These are phyloP conservation scores for Pythium utonaiense DNA, from an alignment of 352 stramenopile species.

Conservation along the genomic window DNA sequence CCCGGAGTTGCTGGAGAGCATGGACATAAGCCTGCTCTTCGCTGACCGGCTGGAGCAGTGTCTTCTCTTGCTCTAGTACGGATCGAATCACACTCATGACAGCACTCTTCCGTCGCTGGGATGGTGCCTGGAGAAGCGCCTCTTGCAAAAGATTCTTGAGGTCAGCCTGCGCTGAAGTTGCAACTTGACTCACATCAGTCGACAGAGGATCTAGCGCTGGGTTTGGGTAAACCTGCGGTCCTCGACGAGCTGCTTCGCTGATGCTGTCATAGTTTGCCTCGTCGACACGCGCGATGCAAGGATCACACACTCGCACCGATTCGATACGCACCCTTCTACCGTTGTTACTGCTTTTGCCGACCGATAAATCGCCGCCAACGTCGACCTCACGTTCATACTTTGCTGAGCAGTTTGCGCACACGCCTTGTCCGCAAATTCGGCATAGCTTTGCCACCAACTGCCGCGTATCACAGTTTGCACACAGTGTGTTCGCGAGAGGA, in stretches of 20 bases:
- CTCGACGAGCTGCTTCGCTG: slow-evolving; percentile 16
- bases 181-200: slow-evolving; percentile 18
- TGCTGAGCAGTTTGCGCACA: slow-evolving; percentile 46
- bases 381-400: slow-evolving; percentile 27
- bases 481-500: slow-evolving; percentile 38
- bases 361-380: no score
- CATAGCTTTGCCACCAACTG: slow-evolving; percentile 40
- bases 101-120: slow-evolving; percentile 28
- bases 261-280: slow-evolving; percentile 44
- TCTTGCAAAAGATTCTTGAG: slow-evolving; percentile 39
- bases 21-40: slow-evolving; percentile 10
- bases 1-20: slow-evolving; percentile 12
- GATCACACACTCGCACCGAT: slow-evolving; percentile 43
- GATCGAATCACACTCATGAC: slow-evolving; percentile 46
- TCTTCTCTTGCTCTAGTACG: slow-evolving; percentile 38
- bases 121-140: slow-evolving; percentile 25
- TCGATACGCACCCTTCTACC: slow-evolving; percentile 10
- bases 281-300: slow-evolving; percentile 52
- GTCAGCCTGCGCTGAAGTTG: no score
- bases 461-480: slow-evolving; percentile 49
- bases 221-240: slow-evolving; percentile 27
- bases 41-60: neutral
- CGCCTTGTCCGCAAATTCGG: slow-evolving; percentile 53
- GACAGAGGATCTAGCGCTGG: slow-evolving; percentile 15
- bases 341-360: neutral